A percentile compares a stretch with the other conserved stretches of the same genome.
Conservation (phyloP, 108 stramenopile species). For the Pseudonitzschia multiseries region DNA sequence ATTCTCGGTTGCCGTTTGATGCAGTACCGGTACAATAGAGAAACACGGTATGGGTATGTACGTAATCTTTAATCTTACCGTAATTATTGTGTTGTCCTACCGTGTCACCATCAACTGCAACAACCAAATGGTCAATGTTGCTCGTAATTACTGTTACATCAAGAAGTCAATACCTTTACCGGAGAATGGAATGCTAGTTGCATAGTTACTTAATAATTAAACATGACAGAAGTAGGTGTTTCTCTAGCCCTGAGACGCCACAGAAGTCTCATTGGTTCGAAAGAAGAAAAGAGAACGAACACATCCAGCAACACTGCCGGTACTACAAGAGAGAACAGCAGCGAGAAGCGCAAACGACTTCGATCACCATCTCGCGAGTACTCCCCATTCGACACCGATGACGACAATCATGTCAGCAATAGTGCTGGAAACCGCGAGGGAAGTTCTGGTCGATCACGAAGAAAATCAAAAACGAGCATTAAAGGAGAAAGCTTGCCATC, state of each 20-base stretch:
- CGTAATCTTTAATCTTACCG: too few relatives aligned
- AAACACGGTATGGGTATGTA: too few relatives aligned
- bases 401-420: background rate
- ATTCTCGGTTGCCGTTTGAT: too few relatives aligned
- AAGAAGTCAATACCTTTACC: background rate
- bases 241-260: slow-evolving; percentile 28
- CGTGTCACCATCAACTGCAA: too few relatives aligned
- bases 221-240: slow-evolving; percentile 34
- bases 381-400: background rate
- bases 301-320: background rate
- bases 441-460: background rate
- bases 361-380: background rate
- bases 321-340: background rate
- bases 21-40: too few relatives aligned
- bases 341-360: slow-evolving; percentile 13
- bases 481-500: slow-evolving; percentile 4
- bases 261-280: slow-evolving; percentile 14
- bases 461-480: background rate
- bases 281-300: slow-evolving; percentile 3
- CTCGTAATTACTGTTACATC: too few relatives aligned
- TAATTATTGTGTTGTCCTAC: too few relatives aligned
- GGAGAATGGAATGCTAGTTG: background rate
- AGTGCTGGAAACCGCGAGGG: background rate
- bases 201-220: background rate
- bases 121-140: too few relatives aligned